Evolutionary conservation across 1,284 basidiomycete genomes (phyloP).

Genomic region (Naganishia cerealis): DNA sequence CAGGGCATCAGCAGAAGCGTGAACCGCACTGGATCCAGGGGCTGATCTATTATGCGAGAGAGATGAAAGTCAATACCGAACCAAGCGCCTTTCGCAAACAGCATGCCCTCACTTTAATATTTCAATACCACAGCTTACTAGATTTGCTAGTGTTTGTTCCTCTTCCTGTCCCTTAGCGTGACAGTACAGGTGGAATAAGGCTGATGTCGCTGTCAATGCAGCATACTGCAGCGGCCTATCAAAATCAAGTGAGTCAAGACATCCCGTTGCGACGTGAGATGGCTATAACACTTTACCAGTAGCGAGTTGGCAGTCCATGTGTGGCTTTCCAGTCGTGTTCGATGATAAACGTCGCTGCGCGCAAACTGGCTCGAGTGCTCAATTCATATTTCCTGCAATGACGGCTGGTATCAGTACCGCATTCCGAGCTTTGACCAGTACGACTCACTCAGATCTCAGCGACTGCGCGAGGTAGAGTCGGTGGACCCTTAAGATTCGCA

Average conservation of each 20-base stretch:
- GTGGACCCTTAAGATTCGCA: slow-evolving; percentile 7
- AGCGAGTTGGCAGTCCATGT: slow-evolving; percentile 13
- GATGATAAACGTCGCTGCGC: slow-evolving; percentile 12
- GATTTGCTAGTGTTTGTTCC: slow-evolving; percentile 2
- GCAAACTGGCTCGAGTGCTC: slow-evolving; percentile 5
- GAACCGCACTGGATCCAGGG: slow-evolving; percentile 5
- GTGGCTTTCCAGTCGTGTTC: slow-evolving; percentile 17
- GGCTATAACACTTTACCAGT: background rate
- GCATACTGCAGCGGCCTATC: slow-evolving; percentile 14
- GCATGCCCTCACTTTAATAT: slow-evolving; percentile 1
- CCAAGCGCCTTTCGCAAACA: background rate
- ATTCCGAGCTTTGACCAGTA: background rate
- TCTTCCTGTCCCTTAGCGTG: slow-evolving; percentile 11
- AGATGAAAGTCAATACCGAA: background rate
- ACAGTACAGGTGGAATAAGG: slow-evolving; percentile 9
- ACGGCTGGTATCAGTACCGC: background rate
- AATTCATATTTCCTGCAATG: slow-evolving; percentile 5
- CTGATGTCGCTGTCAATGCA: slow-evolving; percentile 13
- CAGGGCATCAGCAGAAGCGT: slow-evolving; percentile 11
- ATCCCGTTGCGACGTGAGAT: no score
- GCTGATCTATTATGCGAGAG: background rate
- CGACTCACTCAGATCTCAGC: slow-evolving; percentile 6
- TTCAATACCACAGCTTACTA: slow-evolving; percentile 5
- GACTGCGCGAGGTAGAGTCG: slow-evolving; percentile 11
- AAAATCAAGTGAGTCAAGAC: background rate